Evolutionary conservation across 371 early-diverging fungal genomes (phyloP).

Genomic region (Mucor lusitanicus): DNA sequence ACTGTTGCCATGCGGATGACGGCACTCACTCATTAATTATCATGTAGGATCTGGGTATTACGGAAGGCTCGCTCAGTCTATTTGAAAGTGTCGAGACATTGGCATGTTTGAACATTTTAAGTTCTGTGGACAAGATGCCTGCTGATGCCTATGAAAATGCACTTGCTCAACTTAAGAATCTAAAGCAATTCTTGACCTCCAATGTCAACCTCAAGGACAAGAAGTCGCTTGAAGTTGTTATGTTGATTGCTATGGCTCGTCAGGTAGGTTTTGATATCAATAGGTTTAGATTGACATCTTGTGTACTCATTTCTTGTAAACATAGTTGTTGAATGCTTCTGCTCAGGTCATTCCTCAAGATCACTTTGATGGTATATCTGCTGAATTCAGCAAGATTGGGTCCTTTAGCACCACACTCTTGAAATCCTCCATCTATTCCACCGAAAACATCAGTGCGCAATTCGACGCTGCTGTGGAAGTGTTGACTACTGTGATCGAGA

Average conservation of each 20-base stretch:
- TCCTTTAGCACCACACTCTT: constrained; percentile 15
- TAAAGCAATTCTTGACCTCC: constrained; percentile 32
- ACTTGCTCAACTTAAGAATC: constrained; percentile 26
- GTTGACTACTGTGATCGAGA: not conserved
- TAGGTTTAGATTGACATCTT: not conserved
- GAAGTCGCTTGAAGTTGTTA: constrained; percentile 32
- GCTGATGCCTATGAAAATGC: constrained; percentile 42
- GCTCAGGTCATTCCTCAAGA: constrained; percentile 11
- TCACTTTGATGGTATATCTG: constrained; percentile 2
- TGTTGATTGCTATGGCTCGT: constrained; percentile 32
- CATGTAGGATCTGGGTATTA: constrained; percentile 31
- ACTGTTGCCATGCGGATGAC: not conserved
- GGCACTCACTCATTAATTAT: not conserved
- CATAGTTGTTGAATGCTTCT: constrained; percentile 26
- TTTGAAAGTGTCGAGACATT: constrained; percentile 62
- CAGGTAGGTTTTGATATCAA: constrained; percentile 31
- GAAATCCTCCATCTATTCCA: constrained; percentile 14
- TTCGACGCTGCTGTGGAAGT: constrained; percentile 17
- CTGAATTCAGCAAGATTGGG: constrained; percentile 11
- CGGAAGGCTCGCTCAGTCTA: constrained; percentile 56
- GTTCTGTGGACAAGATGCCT: constrained; percentile 44
- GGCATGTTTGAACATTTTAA: constrained; percentile 57
- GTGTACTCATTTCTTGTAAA: not conserved
- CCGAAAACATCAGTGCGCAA: constrained; percentile 2
- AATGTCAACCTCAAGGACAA: constrained; percentile 34